These are phyloP conservation scores for Didymella pomorum DNA, from an alignment of 2,329 filamentous ascomycete species.

Conservation along the genomic window DNA sequence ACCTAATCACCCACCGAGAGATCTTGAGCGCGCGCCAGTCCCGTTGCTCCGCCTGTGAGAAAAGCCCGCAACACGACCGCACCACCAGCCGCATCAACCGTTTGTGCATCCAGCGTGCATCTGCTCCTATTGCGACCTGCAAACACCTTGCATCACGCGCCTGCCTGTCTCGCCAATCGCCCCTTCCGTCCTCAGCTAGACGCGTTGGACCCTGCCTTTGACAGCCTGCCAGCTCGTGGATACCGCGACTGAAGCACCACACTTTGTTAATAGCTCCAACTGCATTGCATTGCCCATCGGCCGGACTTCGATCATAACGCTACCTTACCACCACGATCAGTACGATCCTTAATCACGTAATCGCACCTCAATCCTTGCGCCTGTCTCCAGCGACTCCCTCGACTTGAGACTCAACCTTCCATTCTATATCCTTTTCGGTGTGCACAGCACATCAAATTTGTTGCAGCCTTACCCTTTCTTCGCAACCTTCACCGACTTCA, in stretches of 20 bases:
- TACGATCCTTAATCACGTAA: slow-evolving; percentile 54
- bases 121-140: slow-evolving; percentile 20
- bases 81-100: slow-evolving; percentile 27
- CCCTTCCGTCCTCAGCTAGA: slow-evolving; percentile 29
- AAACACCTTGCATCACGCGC: slow-evolving; percentile 18
- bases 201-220: slow-evolving; percentile 25
- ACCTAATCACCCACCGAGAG: slow-evolving; percentile 41
- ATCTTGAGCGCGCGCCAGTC: slow-evolving; percentile 49
- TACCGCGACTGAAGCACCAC: slow-evolving; percentile 28
- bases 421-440: slow-evolving; percentile 45
- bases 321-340: slow-evolving; percentile 43
- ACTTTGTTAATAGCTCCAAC: slow-evolving; percentile 50
- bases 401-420: slow-evolving; percentile 34
- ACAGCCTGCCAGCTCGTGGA: slow-evolving; percentile 18
- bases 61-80: slow-evolving; percentile 39
- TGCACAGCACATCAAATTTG: slow-evolving; percentile 38
- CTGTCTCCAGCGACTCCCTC: slow-evolving; percentile 26
- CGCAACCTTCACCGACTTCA: slow-evolving; percentile 36
- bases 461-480: slow-evolving; percentile 44
- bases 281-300: slow-evolving; percentile 49
- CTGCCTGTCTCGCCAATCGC: slow-evolving; percentile 23
- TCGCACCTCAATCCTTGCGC: slow-evolving; percentile 39
- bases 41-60: slow-evolving; percentile 45
- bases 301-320: slow-evolving; percentile 45
- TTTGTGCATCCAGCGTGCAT: slow-evolving; percentile 33